phyloP scores from a whole-genome alignment of 1,284 basidiomycete genomes.

The Naganishia liquefaciens region DNA sequence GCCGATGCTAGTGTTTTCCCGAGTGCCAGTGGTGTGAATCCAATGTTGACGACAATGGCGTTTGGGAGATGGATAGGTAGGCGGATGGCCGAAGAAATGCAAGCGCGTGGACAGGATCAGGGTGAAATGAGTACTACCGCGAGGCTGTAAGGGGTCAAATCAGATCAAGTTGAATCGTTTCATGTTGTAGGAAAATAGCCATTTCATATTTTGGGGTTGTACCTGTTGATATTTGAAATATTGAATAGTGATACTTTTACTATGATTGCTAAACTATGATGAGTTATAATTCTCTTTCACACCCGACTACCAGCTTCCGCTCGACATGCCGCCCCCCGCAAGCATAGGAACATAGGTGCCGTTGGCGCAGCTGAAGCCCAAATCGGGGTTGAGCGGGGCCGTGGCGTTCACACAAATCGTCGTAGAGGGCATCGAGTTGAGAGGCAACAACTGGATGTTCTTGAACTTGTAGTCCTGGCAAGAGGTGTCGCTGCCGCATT shows the following conservation, averaged over 20 bases:
- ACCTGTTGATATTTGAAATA: no score
- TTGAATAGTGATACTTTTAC: no score
- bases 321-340: no score
- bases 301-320: no score
- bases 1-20: slow-evolving; percentile 54
- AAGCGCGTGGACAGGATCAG: not conserved
- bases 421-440: slow-evolving; percentile 24
- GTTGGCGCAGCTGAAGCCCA: slow-evolving; percentile 35
- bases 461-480: slow-evolving; percentile 38
- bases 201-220: no score
- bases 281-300: no score
- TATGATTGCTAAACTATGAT: no score
- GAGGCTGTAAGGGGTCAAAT: slow-evolving; percentile 7
- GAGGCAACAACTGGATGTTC: slow-evolving; percentile 41
- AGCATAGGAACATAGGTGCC: slow-evolving; percentile 26
- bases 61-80: slow-evolving; percentile 32
- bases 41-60: slow-evolving; percentile 54
- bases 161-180: no score
- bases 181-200: no score
- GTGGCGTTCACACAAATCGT: slow-evolving; percentile 36
- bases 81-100: slow-evolving; percentile 25
- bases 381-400: slow-evolving; percentile 32
- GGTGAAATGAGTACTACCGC: not conserved
- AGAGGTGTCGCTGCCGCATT: slow-evolving; percentile 38
- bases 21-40: slow-evolving; percentile 55